Evolutionary conservation across 2,329 filamentous ascomycete species (phyloP), one percentile per base, ranked within the genome.

Genomic region (Colletotrichum spaethianum): DNA sequence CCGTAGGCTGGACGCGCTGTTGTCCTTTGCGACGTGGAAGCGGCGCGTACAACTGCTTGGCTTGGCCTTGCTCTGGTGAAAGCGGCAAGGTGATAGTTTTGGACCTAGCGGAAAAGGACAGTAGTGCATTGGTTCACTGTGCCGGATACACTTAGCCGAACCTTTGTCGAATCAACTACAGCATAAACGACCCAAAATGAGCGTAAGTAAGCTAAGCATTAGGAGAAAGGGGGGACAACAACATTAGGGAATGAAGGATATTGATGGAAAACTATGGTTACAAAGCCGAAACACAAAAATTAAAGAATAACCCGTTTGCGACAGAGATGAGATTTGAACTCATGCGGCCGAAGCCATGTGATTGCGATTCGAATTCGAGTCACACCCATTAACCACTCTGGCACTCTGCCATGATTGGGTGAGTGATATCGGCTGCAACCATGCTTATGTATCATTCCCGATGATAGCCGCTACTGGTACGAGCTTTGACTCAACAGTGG

Each of bases 251-350:
- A n/a, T n/a, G n/a, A n/a, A n/a, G n/a, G n/a, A n/a, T n/a, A n/a
- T n/a, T n/a, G n/a, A 44, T 5, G 3, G 7, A 18, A 36, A 61
- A 1, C 5, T 14, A n/a, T 14, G n/a, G 20, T 56, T 14, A 2
- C 5, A 42, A 42, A 42, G 14, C 11, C 11, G 7, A 40, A n/a
- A 23, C 20, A 26, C 14, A 28, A 63, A 63, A 44, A 20, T 1
- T 16, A 63, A 52, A 57, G 40, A 8, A 1, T 3, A 14, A n/a
- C 20, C 12, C 7, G 18, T 16, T 16, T 18, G 48, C 66, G 60
- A 69, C 66, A 69, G 66, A 69, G 66, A 69, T 64, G 60, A 69
- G 60, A 69, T 69, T 64, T 64, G 66, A 69, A 69, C 66, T 69
- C 60, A 64, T 57, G 66, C 66, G 66, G 66, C 66, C 66, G 66